phyloP scores from a whole-genome alignment of 495 filamentous ascomycete species.

The Friedmanniomyces simplex region DNA sequence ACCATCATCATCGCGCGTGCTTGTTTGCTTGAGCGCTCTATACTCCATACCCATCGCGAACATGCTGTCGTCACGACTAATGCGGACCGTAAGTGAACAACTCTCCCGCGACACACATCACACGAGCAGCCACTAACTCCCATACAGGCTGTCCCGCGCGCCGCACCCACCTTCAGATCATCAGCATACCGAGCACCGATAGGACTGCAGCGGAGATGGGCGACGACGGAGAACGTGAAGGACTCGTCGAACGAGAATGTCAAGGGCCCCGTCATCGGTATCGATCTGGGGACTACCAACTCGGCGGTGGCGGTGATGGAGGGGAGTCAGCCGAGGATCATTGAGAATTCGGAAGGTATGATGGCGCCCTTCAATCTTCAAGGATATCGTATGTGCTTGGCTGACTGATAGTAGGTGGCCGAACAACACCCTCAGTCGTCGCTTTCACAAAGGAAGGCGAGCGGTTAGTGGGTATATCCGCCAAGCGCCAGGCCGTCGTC shows the following conservation, averaged over 20 bases:
- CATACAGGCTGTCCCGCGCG: slow-evolving; percentile 52
- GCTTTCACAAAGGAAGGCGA: slow-evolving; percentile 96
- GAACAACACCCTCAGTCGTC: slow-evolving; percentile 94
- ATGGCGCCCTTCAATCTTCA: not conserved
- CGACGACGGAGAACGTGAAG: slow-evolving; percentile 37
- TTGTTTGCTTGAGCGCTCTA: not conserved
- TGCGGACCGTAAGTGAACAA: slow-evolving; percentile 62
- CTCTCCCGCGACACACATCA: slow-evolving; percentile 23
- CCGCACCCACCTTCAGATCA: slow-evolving; percentile 46
- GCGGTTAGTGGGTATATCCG: slow-evolving; percentile 93
- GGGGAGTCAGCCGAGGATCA: slow-evolving; percentile 87
- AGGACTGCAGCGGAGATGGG: slow-evolving; percentile 59
- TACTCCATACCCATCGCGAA: slow-evolving; percentile 15
- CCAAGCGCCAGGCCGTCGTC: slow-evolving; percentile 97
- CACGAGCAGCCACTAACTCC: slow-evolving; percentile 21
- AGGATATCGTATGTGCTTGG: not conserved
- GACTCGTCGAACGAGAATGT: slow-evolving; percentile 66
- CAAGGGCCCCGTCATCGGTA: slow-evolving; percentile 93
- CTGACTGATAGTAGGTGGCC: slow-evolving; percentile 51
- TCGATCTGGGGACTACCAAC: slow-evolving; percentile 98
- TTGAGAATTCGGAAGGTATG: slow-evolving; percentile 92
- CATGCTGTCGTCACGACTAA: slow-evolving; percentile 56
- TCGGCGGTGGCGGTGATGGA: slow-evolving; percentile 97
- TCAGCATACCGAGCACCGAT: slow-evolving; percentile 46
- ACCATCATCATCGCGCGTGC: not conserved